phyloP scores from a whole-genome alignment of 1,139 yeast genomes.

The Arxiozyma telluris region DNA sequence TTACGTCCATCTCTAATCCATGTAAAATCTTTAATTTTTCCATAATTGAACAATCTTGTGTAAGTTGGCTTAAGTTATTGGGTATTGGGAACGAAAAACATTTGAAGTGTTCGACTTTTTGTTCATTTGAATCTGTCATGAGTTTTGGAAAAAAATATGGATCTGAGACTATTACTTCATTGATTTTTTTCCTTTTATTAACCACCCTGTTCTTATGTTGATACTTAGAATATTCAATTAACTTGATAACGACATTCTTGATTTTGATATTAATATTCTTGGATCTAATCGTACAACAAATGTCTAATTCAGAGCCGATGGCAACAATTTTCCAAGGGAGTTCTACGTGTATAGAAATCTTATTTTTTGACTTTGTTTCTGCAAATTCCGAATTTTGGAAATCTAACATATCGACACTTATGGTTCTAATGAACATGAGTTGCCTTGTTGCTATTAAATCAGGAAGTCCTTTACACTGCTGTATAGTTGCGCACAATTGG shows the following conservation, averaged over 20 bases:
- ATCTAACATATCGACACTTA: slow-evolving; percentile 81
- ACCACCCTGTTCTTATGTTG: slow-evolving; percentile 20
- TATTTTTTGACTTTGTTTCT: slow-evolving; percentile 91
- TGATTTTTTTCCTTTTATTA: background rate
- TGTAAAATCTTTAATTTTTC: slow-evolving; percentile 50
- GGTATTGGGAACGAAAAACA: slow-evolving; percentile 56
- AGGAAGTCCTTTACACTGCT: slow-evolving; percentile 59
- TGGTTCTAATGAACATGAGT: slow-evolving; percentile 72
- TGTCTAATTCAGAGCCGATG: slow-evolving; percentile 68
- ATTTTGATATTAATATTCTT: slow-evolving; percentile 67
- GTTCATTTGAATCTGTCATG: background rate
- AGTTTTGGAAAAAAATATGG: background rate
- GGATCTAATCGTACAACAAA: slow-evolving; percentile 67
- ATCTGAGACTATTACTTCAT: background rate
- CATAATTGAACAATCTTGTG: slow-evolving; percentile 73
- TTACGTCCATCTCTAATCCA: slow-evolving; percentile 47
- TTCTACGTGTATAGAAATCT: slow-evolving; percentile 81
- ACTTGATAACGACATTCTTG: slow-evolving; percentile 57
- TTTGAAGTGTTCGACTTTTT: slow-evolving; percentile 68
- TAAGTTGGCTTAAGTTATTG: slow-evolving; percentile 58
- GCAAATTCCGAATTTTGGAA: slow-evolving; percentile 86
- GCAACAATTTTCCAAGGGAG: slow-evolving; percentile 87
- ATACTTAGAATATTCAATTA: slow-evolving; percentile 51
- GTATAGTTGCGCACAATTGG: slow-evolving; percentile 68
- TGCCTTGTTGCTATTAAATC: slow-evolving; percentile 61